Base-by-base conservation (phyloP, 805 yeast genomes). In the Scheffersomyces spartinae region DNA sequence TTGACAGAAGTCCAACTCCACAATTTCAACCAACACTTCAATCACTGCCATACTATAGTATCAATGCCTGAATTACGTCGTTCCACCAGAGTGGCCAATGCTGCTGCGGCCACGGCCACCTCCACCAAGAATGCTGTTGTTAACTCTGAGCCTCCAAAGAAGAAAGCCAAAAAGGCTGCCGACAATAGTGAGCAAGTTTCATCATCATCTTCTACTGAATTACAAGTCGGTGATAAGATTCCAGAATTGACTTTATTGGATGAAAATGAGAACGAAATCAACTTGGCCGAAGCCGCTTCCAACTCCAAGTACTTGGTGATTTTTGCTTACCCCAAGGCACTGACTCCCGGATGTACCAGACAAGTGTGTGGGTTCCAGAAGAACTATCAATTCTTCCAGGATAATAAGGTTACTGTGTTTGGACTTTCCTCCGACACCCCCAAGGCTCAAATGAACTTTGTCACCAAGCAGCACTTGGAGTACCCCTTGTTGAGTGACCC, bases 261-360 rank as follows among this genome's bases (percentile, higher is more conserved):
- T 43, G 88, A 88, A 49, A 77, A 78, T 35, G 84, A 68, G n/a
- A 60, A 71, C 18, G 67, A 64, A 18, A 64, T 59, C 25, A 38
- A 41, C 17, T 46, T 61, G 29, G 27, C 24, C 12, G 49, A 49
- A 17, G 51, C 39, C 16, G 55, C 60, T 24, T 35, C 37, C 16
- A 39, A 44, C 14, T 34, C 50, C 16, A 56, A 53, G 37, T 56
- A 45, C 27, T 27, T 60, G 32, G 58, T 61, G 14, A 52, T 61
- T 20, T 61, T 61, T 32, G 80, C 94, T 11, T 88, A 86, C 46
- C 97, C 97, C 27, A 77, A 68, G 44, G 97, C 97, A 0, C 73
- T 79, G 14, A 88, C 97, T 1, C 95, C 95, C 1, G 98, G 98
- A 3, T 91, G 98, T 52, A 88, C 98, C 1, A 70, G 84, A 40